These are phyloP conservation scores for Cymbopogon flexuosus DNA, from an alignment of 202 grass and related monocot species.

Conservation along the genomic window DNA sequence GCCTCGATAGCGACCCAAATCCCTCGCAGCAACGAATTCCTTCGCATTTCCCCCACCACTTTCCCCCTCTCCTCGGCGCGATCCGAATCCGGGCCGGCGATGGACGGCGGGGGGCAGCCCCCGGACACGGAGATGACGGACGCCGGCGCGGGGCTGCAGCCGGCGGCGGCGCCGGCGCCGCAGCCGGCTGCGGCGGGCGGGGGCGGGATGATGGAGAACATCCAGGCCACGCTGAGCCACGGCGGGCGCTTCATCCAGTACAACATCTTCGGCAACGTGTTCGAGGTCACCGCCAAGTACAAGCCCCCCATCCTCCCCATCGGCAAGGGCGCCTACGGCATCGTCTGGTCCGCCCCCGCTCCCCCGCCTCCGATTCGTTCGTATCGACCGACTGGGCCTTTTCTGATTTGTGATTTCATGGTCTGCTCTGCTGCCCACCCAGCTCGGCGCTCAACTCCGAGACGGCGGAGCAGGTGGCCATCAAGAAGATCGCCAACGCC, in stretches of 20 bases:
- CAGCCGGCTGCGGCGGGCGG: not conserved
- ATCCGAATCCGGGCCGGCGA: conserved; percentile 39
- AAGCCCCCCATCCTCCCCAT: conserved; percentile 91
- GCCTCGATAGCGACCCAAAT: conserved; percentile 42
- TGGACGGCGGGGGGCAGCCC: conserved; percentile 56
- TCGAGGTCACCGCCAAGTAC: conserved; percentile 85
- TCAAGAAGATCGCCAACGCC: conserved; percentile 96
- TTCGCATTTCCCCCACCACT: not conserved
- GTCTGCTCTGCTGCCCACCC: not conserved
- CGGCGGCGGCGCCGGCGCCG: not conserved
- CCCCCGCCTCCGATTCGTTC: not conserved
- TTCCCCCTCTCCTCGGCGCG: conserved; percentile 9
- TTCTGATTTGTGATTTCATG: not conserved
- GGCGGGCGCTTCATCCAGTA: conserved; percentile 88
- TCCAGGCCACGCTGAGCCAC: conserved; percentile 74
- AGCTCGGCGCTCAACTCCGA: conserved; percentile 88
- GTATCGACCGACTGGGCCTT: not conserved
- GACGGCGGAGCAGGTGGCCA: conserved; percentile 82
- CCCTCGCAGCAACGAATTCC: conserved; percentile 48
- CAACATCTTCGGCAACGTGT: conserved; percentile 94
- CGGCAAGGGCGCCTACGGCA: conserved; percentile 93
- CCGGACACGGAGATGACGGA: conserved; percentile 73
- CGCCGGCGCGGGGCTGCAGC: conserved; percentile 28
- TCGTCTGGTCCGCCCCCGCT: conserved; percentile 56
- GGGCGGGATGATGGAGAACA: conserved; percentile 55